A percentile compares a stretch with the other conserved stretches of the same genome.
Evolutionary conservation across 2,329 filamentous ascomycete species (phyloP).

Genomic region (Xylariales sp.): DNA sequence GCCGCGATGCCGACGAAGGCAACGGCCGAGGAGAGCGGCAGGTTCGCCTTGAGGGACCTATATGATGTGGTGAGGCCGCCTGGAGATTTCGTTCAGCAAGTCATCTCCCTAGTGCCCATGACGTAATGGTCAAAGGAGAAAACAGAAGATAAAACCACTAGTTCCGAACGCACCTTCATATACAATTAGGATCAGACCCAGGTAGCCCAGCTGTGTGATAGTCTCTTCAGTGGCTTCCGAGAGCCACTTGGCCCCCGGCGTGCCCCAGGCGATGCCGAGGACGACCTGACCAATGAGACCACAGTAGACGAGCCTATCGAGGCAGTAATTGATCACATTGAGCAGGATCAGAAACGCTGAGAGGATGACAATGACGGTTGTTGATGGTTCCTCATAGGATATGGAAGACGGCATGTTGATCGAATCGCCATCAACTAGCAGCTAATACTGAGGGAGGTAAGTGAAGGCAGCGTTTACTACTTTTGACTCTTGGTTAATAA

Average conservation of each 20-base stretch:
- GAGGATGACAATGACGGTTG: constrained; percentile 54
- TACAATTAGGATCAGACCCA: constrained; percentile 68
- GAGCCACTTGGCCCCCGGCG: constrained; percentile 60
- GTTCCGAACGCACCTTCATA: constrained; percentile 58
- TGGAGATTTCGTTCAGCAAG: no score
- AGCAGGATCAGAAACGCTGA: constrained; percentile 60
- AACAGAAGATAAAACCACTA: no score
- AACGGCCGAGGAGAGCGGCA: constrained; percentile 55
- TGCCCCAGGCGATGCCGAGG: constrained; percentile 66
- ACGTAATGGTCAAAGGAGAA: no score
- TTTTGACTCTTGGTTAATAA: no score
- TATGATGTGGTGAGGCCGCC: constrained; percentile 56
- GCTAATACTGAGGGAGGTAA: no score
- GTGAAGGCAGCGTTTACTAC: no score
- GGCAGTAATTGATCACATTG: constrained; percentile 50
- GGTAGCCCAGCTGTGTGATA: constrained; percentile 64
- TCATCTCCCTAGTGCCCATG: no score
- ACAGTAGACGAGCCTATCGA: constrained; percentile 62
- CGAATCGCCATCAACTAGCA: no score
- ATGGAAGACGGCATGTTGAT: no score
- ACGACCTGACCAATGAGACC: constrained; percentile 70
- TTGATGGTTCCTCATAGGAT: constrained; percentile 60
- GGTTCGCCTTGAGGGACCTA: constrained; percentile 51
- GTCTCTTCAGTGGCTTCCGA: constrained; percentile 43
- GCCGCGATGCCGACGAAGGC: constrained; percentile 61